These are phyloP conservation scores for Sporothrix humicola DNA, from an alignment of 2,329 filamentous ascomycete genomes.

Conservation along the genomic window DNA sequence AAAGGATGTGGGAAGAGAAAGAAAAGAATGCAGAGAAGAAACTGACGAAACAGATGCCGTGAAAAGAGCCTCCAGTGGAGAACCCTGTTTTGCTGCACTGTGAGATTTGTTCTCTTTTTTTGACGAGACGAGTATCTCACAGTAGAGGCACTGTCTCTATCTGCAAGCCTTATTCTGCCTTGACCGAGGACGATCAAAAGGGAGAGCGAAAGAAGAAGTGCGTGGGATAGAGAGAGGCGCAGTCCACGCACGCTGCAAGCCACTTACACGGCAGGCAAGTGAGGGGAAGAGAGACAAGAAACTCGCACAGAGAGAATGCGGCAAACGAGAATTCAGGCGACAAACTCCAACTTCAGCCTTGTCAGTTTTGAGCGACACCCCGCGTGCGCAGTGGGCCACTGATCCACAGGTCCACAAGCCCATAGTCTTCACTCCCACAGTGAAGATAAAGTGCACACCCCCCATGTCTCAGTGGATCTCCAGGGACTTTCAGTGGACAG, in stretches of 20 bases:
- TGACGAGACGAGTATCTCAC: background rate
- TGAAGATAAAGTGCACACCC: background rate
- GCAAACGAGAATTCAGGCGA: slow-evolving; percentile 3
- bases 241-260: slow-evolving; percentile 10
- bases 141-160: background rate
- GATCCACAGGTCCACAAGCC: no score
- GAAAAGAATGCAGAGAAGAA: background rate
- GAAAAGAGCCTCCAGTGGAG: slow-evolving; percentile 20
- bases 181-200: background rate
- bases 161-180: background rate
- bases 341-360: background rate
- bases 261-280: background rate
- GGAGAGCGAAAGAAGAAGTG: background rate
- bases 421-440: no score
- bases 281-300: background rate
- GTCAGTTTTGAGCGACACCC: background rate
- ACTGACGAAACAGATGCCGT: background rate
- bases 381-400: background rate
- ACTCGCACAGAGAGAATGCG: background rate
- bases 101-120: slow-evolving; percentile 6
- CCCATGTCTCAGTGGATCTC: background rate
- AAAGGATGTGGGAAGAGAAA: no score
- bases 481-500: background rate
- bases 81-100: background rate
- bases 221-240: background rate